These are phyloP conservation scores for Effrenium voratum DNA, from an alignment of 73 alveolate genomes.

Conservation along the genomic window DNA sequence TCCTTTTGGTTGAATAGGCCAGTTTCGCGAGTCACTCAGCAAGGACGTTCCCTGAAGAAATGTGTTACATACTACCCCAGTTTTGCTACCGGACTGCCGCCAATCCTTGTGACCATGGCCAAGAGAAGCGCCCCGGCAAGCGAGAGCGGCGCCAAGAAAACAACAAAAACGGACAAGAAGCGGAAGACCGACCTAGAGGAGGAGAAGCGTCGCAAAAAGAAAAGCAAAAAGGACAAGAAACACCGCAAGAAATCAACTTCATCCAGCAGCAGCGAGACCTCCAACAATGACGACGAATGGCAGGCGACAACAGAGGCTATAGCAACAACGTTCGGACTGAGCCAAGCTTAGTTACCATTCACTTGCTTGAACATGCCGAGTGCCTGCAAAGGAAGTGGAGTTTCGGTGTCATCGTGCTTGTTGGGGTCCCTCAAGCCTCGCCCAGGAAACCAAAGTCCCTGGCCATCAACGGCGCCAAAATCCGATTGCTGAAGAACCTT, in stretches of 20 bases:
- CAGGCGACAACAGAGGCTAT: neutral
- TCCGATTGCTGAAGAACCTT: neutral
- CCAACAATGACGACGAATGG: neutral
- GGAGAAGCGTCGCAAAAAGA: too few relatives aligned
- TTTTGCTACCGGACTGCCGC: too few relatives aligned
- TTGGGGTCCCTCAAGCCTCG: neutral
- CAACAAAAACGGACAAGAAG: too few relatives aligned
- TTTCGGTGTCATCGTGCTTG: neutral
- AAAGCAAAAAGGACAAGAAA: too few relatives aligned
- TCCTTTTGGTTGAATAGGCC: too few relatives aligned
- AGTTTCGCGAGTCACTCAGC: too few relatives aligned
- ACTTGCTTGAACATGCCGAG: neutral
- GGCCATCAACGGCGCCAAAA: neutral
- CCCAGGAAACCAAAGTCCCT: neutral
- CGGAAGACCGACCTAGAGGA: too few relatives aligned
- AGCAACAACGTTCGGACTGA: neutral
- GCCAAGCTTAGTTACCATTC: neutral
- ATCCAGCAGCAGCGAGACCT: neutral
- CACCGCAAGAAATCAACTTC: neutral
- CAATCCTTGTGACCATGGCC: neutral
- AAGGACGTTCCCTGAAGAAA: too few relatives aligned
- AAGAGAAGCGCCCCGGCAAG: neutral
- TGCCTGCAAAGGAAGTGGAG: neutral
- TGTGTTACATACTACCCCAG: too few relatives aligned
- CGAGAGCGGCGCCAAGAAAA: too few relatives aligned